Base-by-base conservation (phyloP, 768 basidiomycete species). In the Boletus rubropictus region DNA sequence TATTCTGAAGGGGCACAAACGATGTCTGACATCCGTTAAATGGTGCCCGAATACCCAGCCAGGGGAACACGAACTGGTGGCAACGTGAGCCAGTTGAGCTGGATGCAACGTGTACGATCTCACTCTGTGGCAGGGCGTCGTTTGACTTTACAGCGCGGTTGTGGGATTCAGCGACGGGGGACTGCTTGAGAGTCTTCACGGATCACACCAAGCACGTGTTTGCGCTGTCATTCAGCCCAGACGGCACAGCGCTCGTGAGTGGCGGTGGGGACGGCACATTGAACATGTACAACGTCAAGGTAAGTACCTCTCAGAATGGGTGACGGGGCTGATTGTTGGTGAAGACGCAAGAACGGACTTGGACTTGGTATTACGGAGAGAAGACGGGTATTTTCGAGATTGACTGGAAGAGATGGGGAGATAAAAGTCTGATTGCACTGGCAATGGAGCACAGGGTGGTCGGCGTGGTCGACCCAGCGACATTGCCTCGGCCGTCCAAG, bases 211-310 rank as follows among this genome's bases (percentile, higher is more conserved):
- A 78, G 27, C 77, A 82, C 20, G 78, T 92, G 31, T 93, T 84
- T 62, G 77, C 86, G 1, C 58, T 92, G 25, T 69, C 80, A 5
- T 90, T 90, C 64, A 86, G 84, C 57, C 88, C 89, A 0, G 74
- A 80, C 41, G 87, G 89, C 0, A 70, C 71, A 39, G 81, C 78
- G 62, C 63, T 93, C 22, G 84, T 84, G 3, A 86, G 86, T 12
- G 90, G 86, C 1, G 79, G 86, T 49, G 85, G 84, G 25, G 90
- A 94, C 58, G 87, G 88, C 7, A 77, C 78, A 70, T 56, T 93
- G 45, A 72, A 82, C 55, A 69, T 94, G 22, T 93, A 89, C 55
- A 73, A 81, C 50, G 71, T 82, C 25, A 69, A 77, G 69, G 89
- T 86, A 54, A 42, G 76, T 81, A 29, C 18, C 31, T 29, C 41